Evolutionary conservation across 2,329 filamentous ascomycete species (phyloP), one percentile per base, ranked within the genome.

Genomic region (Colletotrichum cordylinicola): DNA sequence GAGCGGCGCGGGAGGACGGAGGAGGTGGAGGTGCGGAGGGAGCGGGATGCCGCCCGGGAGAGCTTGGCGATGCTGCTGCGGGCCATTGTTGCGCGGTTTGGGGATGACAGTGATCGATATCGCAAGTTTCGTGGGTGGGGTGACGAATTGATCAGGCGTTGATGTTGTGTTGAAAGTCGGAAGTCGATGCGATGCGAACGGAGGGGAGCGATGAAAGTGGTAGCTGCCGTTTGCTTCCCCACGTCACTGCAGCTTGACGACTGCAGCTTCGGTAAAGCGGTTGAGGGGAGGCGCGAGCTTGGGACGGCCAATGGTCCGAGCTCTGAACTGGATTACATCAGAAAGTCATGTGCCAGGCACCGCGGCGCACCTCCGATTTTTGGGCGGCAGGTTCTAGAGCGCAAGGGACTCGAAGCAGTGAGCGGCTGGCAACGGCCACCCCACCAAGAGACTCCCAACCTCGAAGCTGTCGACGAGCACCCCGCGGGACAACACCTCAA

Each of bases 41-140:
- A 80, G 75, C 83, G 84, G 65, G 80, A 77, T 77, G 85, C 82
- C 74, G 84, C 78, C 71, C 86, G 84, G 60, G 85, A 83, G 73
- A 87, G 81, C 77, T 85, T 85, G 67, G 80, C 74, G 78, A 86
- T 71, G 77, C 75, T 80, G 56, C 79, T 68, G 70, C 82, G 82
- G 37, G 78, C 77, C 84, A 86, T 86, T 61, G 21, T 79, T 67
- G 52, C 24, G 35, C 43, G 2, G 4, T 8, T 33, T 37, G 5
- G 16, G 13, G 21, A 55, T 4, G 0, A 3, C 18, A 29, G n/a
- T 37, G 18, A 16, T 0, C 24, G 24, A n/a, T 43, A 4, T 48
- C 13, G 4, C n/a, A 8, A 18, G 62, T 31, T 66, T 48, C 33
- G 16, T 29, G 13, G 43, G 24, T 52, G 55, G 52, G n/a, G 10